Evolutionary conservation across 371 early-diverging fungal species (phyloP).

Genomic region (Mucor circinelloides): DNA sequence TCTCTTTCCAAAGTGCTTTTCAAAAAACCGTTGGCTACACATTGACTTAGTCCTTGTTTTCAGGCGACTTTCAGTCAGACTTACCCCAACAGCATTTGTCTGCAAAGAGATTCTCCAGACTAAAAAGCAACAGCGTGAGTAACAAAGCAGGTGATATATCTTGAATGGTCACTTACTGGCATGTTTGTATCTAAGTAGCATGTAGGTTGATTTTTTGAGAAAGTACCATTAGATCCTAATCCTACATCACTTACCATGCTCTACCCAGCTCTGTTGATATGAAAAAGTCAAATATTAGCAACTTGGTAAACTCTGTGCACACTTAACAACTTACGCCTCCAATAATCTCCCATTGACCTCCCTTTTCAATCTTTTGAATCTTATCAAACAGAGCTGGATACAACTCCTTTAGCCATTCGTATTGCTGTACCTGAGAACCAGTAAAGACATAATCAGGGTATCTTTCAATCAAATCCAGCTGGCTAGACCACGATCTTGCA

Average conservation of each 20-base stretch:
- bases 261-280: slow-evolving; percentile 50
- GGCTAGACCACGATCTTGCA: slow-evolving; percentile 92
- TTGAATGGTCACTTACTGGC: slow-evolving; percentile 49
- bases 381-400: slow-evolving; percentile 86
- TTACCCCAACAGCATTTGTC: slow-evolving; percentile 88
- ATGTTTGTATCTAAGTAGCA: slow-evolving; percentile 87
- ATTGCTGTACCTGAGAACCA: slow-evolving; percentile 91
- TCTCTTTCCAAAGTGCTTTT: slow-evolving; percentile 81
- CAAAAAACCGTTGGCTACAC: slow-evolving; percentile 78
- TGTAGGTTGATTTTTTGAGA: background rate
- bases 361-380: slow-evolving; percentile 68
- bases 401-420: slow-evolving; percentile 85
- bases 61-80: background rate
- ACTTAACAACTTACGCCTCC: slow-evolving; percentile 66
- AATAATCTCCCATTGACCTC: slow-evolving; percentile 90
- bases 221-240: background rate
- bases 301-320: background rate
- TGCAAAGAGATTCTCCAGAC: slow-evolving; percentile 90
- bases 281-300: background rate
- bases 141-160: background rate
- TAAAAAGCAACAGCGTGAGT: slow-evolving; percentile 17
- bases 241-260: slow-evolving; percentile 41
- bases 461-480: slow-evolving; percentile 78
- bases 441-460: slow-evolving; percentile 92
- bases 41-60: background rate